Percentiles rank a stretch among this genome's conserved stretches.
Evolutionary conservation across 371 early-diverging fungal species (phyloP).

Genomic region (Rhizopus microsporus): DNA sequence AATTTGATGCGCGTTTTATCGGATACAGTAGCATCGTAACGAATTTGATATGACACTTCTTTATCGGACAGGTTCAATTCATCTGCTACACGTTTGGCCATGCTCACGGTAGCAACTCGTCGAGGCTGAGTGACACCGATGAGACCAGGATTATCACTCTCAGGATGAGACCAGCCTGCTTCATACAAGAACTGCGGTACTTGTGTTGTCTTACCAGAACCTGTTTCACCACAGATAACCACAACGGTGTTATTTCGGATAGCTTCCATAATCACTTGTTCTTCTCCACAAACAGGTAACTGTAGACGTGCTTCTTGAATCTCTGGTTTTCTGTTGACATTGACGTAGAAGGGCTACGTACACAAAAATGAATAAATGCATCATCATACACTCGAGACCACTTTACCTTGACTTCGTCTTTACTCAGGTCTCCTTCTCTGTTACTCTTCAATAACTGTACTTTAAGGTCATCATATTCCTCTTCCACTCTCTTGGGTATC

Average conservation of each 20-base stretch:
- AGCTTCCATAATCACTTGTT: constrained; percentile 96
- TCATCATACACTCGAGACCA: neutral
- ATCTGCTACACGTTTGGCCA: constrained; percentile 93
- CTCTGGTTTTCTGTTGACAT: constrained; percentile 72
- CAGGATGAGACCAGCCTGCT: constrained; percentile 89
- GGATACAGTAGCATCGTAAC: constrained; percentile 87
- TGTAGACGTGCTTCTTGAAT: constrained; percentile 76
- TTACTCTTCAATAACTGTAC: constrained; percentile 36
- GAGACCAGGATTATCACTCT: constrained; percentile 82
- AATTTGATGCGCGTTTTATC: constrained; percentile 90
- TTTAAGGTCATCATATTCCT: constrained; percentile 49
- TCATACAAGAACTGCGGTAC: constrained; percentile 99
- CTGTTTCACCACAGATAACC: constrained; percentile 97
- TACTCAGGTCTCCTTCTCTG: constrained; percentile 44
- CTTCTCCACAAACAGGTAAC: constrained; percentile 92
- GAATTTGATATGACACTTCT: constrained; percentile 75
- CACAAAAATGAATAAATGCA: neutral
- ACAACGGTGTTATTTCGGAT: constrained; percentile 82
- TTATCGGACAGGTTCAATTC: constrained; percentile 77
- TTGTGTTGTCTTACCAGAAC: constrained; percentile 98
- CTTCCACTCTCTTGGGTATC: constrained; percentile 26
- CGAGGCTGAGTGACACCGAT: constrained; percentile 99
- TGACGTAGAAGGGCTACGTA: constrained; percentile 72
- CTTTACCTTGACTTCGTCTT: constrained; percentile 38
- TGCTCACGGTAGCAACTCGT: constrained; percentile 98